A percentile compares a stretch with the other conserved stretches of the same genome.
Conservation (phyloP, 306 rosid genomes). For the Sindora glabra region DNA sequence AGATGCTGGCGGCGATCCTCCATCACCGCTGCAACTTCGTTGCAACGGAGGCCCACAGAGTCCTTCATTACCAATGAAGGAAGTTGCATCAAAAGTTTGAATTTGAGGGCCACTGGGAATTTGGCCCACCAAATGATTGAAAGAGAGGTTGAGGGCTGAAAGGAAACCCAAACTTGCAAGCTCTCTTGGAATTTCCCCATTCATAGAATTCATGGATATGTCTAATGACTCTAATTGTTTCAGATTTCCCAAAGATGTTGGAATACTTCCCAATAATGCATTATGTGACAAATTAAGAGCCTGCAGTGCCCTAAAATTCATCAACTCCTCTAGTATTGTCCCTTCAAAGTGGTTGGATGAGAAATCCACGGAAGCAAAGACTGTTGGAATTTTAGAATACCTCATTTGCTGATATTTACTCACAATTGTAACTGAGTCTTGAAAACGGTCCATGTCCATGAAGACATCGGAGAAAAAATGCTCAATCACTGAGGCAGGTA, state of each 20-base stretch:
- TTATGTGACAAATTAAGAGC: slow-evolving; percentile 31
- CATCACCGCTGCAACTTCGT: neutral
- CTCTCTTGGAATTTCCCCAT: slow-evolving; percentile 12
- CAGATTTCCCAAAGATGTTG: slow-evolving; percentile 9
- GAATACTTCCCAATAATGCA: slow-evolving; percentile 22
- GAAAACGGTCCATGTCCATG: neutral
- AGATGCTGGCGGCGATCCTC: too few species aligned
- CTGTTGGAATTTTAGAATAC: neutral
- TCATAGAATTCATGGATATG: slow-evolving; percentile 19
- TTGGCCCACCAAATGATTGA: slow-evolving; percentile 16
- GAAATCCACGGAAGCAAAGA: slow-evolving; percentile 21
- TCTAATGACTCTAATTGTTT: slow-evolving; percentile 25
- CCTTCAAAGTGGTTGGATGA: slow-evolving; percentile 19
- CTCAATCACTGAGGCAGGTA: neutral
- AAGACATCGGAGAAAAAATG: neutral
- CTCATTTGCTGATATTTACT: slow-evolving; percentile 1
- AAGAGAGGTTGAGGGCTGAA: slow-evolving; percentile 16
- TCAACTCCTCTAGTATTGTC: neutral
- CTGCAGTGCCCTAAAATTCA: neutral
- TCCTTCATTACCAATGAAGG: slow-evolving; percentile 7
- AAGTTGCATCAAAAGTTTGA: slow-evolving; percentile 3
- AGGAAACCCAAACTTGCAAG: slow-evolving; percentile 21
- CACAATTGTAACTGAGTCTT: slow-evolving; percentile 7
- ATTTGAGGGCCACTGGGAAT: slow-evolving; percentile 20
- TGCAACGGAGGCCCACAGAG: slow-evolving; percentile 25